Conservation (phyloP, 331 rosid species). For the Prunus yedoensis region DNA sequence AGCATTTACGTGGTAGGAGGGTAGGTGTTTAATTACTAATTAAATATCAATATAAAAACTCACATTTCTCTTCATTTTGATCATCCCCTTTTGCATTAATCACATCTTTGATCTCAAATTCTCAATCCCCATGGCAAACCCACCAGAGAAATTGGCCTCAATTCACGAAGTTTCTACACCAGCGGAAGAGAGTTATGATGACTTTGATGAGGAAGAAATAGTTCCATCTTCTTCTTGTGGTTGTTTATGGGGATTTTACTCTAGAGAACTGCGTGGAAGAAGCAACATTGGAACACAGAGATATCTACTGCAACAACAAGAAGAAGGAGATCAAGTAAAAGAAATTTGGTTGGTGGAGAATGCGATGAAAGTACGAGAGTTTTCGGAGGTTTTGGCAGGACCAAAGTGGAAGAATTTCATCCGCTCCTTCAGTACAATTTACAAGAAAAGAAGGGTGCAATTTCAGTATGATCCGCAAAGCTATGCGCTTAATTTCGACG, state of each 20-base stretch:
- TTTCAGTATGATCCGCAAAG: constrained; percentile 46
- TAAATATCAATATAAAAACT: too few relatives aligned
- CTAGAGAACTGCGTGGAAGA: neutral
- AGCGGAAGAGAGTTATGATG: neutral
- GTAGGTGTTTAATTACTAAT: too few relatives aligned
- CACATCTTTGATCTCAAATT: neutral
- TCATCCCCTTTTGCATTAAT: neutral
- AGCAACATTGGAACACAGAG: neutral
- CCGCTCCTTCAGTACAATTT: neutral
- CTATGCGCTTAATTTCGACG: constrained; percentile 58
- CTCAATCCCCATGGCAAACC: constrained; percentile 8
- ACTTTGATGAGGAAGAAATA: constrained; percentile 12
- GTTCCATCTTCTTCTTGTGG: constrained; percentile 22
- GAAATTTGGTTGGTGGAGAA: constrained; percentile 31
- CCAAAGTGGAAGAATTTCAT: constrained; percentile 50
- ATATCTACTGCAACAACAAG: constrained; percentile 21
- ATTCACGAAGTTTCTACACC: neutral
- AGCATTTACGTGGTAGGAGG: constrained; percentile 4
- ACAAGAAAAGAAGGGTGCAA: constrained; percentile 32
- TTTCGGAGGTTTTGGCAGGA: constrained; percentile 29
- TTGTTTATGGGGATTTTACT: constrained; percentile 26
- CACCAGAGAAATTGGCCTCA: constrained; percentile 14
- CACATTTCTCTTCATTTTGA: neutral
- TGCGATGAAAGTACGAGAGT: constrained; percentile 34
- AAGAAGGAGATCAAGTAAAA: neutral